Evolutionary conservation across 306 rosid species (phyloP).

Genomic region (Adenanthera pavonina): DNA sequence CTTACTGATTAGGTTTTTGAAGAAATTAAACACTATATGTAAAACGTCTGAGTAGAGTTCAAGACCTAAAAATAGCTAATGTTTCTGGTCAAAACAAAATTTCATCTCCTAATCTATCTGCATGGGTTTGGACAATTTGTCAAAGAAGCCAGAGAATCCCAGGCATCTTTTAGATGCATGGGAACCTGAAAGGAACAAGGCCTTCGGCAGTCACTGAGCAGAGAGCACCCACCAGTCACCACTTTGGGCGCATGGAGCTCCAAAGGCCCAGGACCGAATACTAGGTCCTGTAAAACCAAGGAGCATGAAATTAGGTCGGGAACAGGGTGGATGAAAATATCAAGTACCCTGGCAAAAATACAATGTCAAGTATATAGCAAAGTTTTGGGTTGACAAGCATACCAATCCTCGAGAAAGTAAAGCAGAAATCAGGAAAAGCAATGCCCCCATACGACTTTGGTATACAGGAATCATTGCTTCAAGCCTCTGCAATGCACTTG

Average conservation of each 20-base stretch:
- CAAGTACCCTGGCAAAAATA: neutral
- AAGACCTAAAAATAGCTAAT: neutral
- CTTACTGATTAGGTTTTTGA: neutral
- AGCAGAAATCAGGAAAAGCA: slow-evolving; percentile 93
- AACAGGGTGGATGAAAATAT: slow-evolving; percentile 5
- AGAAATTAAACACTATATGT: neutral
- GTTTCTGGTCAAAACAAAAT: neutral
- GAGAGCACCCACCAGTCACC: slow-evolving; percentile 1
- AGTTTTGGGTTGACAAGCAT: slow-evolving; percentile 49
- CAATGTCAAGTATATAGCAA: slow-evolving; percentile 20
- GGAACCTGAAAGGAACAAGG: slow-evolving; percentile 8
- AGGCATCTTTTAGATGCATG: slow-evolving; percentile 5
- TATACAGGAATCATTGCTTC: slow-evolving; percentile 73
- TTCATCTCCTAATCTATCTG: neutral
- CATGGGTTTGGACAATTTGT: neutral
- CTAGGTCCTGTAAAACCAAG: slow-evolving; percentile 30
- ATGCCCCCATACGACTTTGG: slow-evolving; percentile 96
- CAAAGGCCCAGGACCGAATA: slow-evolving; percentile 7
- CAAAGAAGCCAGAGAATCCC: neutral
- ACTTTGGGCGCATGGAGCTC: slow-evolving; percentile 26
- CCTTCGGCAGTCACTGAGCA: slow-evolving; percentile 2
- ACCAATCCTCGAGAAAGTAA: slow-evolving; percentile 97
- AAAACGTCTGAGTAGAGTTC: neutral
- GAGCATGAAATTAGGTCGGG: slow-evolving; percentile 24
- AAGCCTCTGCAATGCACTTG: slow-evolving; percentile 74